Base-by-base conservation (phyloP, 306 rosid genomes). In the Comarum palustre region DNA sequence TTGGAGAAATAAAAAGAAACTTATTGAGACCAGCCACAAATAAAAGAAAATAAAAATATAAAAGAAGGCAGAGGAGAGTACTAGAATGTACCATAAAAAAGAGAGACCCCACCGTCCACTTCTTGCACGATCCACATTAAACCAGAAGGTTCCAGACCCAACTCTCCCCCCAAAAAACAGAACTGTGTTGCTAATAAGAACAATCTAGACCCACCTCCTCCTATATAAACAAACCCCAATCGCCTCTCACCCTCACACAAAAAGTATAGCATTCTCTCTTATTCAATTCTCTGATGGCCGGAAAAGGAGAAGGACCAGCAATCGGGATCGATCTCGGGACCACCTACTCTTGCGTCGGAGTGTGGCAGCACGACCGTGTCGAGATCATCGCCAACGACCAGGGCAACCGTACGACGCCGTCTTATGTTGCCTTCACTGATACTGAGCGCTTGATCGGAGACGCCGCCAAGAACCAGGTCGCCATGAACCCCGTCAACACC, bases 351-450 rank as follows among this genome's bases (percentile, higher is more conserved):
- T 59, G 65, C 41, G 41, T 59, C 39, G 65, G 65, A 29, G 65
- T 59, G 20, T 59, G 65, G 65, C 64, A 58, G 38, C 65, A 59
- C 65, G 65, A 59, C 10, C 65, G 65, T 31, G 65, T 59, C 34
- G 65, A 59, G 65, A 59, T 59, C 65, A 59, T 59, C 16, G 65
- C 65, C 39, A 59, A 59, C 41, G 65, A 31, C 5, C 65, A 59
- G 22, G 65, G 41, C 8, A 59, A 59, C 41, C 1, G 39, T 15
- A 27, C 65, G 4, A 59, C 65, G 65, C 65, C 65, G 38, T 59
- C 65, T 29, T 59, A 59, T 59, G 65, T 59, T 6, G 65, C 41
- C 20, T 59, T 59, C 32, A 59, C 64, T 58, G 64, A 58, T 12
- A 25, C 64, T 0, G 64, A 58, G 64, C 2, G 64, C 6, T 27